These are phyloP conservation scores for Scleroderma bovista DNA, from an alignment of 768 basidiomycete species.

Conservation along the genomic window DNA sequence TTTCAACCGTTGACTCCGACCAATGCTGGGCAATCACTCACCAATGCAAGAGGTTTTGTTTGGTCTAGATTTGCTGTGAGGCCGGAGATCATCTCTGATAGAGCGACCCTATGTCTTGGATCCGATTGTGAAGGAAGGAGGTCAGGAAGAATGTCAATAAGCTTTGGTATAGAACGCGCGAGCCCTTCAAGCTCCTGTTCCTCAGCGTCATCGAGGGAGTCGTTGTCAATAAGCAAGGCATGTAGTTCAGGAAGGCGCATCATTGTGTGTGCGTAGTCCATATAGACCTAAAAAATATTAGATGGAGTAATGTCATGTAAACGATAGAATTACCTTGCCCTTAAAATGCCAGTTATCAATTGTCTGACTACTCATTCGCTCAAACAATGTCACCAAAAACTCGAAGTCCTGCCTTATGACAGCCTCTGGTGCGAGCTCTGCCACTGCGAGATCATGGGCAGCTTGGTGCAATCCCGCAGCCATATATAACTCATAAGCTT, in stretches of 20 bases:
- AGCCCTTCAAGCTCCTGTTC: constrained; percentile 56
- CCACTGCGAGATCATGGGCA: constrained; percentile 81
- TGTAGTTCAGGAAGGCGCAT: constrained; percentile 53
- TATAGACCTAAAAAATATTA: constrained; percentile 43
- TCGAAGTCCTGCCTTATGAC: constrained; percentile 53
- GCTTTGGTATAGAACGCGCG: constrained; percentile 51
- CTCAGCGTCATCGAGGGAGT: constrained; percentile 41
- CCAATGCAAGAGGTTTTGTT: constrained; percentile 54
- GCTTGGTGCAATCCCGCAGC: constrained; percentile 61
- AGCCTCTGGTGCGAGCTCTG: constrained; percentile 85
- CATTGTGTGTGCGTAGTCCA: constrained; percentile 69
- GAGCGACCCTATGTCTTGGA: constrained; percentile 60
- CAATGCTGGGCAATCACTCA: constrained; percentile 29
- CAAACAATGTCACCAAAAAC: constrained; percentile 66
- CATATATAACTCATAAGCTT: constrained; percentile 74
- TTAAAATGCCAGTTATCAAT: constrained; percentile 78
- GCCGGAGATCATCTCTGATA: constrained; percentile 68
- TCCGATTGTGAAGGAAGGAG: constrained; percentile 54
- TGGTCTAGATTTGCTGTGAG: constrained; percentile 56
- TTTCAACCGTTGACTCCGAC: background rate
- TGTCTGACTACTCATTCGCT: constrained; percentile 47
- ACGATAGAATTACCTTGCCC: constrained; percentile 57
- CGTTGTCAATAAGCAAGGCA: constrained; percentile 37
- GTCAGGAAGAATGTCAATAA: constrained; percentile 66
- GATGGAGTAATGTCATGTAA: constrained; percentile 1